Conservation (phyloP, 345 rosid genomes). For the Luvunga scandens region DNA sequence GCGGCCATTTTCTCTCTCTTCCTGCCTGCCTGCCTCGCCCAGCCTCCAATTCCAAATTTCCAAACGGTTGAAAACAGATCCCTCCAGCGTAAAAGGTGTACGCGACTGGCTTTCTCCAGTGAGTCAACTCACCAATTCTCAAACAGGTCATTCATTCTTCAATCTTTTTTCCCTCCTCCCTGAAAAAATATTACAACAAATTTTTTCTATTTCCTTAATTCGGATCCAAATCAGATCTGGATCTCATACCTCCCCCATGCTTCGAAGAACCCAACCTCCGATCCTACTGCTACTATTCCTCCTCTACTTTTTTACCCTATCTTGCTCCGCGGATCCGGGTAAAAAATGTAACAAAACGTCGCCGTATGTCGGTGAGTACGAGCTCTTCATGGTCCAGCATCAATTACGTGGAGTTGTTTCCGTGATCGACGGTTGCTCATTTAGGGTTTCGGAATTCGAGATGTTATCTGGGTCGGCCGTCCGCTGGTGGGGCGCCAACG, state of each 20-base stretch:
- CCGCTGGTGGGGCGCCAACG: constrained; percentile 81
- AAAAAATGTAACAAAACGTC: constrained; percentile 55
- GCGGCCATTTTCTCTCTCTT: not conserved
- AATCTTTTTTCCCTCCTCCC: no score
- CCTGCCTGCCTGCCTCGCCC: no score
- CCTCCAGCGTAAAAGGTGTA: not conserved
- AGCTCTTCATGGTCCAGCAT: constrained; percentile 80
- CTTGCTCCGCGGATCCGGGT: constrained; percentile 45
- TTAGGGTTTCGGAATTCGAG: constrained; percentile 72
- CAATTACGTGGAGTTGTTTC: constrained; percentile 76
- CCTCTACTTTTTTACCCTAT: constrained; percentile 29
- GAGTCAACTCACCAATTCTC: not conserved
- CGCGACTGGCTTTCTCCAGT: not conserved
- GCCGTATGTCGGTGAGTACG: constrained; percentile 62
- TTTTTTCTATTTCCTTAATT: not conserved
- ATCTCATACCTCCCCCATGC: constrained; percentile 29
- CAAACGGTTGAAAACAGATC: not conserved
- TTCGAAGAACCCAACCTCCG: constrained; percentile 33
- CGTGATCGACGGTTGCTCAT: constrained; percentile 79
- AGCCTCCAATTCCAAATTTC: not conserved
- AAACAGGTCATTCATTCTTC: not conserved
- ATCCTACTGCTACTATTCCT: constrained; percentile 34
- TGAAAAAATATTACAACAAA: not conserved
- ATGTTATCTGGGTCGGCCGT: constrained; percentile 78
- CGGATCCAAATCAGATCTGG: constrained; percentile 33